Evolutionary conservation across 2,329 filamentous ascomycete genomes (phyloP).

Genomic region (Epicoccum sorghinum): DNA sequence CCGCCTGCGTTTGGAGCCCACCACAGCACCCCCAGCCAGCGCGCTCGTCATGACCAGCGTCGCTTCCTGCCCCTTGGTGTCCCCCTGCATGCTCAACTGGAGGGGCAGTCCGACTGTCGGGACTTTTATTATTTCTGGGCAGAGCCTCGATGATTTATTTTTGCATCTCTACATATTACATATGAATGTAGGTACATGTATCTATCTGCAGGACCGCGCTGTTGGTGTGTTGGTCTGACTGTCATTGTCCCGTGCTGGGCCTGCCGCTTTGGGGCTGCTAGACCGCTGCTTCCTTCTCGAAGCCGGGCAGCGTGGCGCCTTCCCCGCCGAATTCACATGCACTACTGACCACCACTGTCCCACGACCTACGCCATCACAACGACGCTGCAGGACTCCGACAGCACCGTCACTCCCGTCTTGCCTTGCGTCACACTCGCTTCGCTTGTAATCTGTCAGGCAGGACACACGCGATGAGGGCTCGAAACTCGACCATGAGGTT

Average conservation of each 20-base stretch:
- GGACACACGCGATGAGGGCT: slow-evolving; percentile 1
- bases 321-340: slow-evolving; percentile 19
- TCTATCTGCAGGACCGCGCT: neutral
- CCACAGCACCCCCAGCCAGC: neutral
- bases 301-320: slow-evolving; percentile 12
- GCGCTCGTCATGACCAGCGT: neutral
- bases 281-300: slow-evolving; percentile 10
- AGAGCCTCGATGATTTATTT: too few relatives aligned
- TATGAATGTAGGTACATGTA: too few relatives aligned
- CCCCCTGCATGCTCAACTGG: too few relatives aligned
- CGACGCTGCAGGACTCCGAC: slow-evolving; percentile 15
- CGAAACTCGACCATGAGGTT: neutral
- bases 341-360: slow-evolving; percentile 8
- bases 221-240: neutral
- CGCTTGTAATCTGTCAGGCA: slow-evolving; percentile 11
- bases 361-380: slow-evolving; percentile 8
- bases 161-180: too few relatives aligned
- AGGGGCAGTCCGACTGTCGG: too few relatives aligned
- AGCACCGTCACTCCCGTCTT: slow-evolving; percentile 16
- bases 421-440: slow-evolving; percentile 17
- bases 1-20: slow-evolving; percentile 1
- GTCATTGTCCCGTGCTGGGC: neutral
- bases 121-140: too few relatives aligned
- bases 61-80: too few relatives aligned
- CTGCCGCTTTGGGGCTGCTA: slow-evolving; percentile 11